phyloP scores from a whole-genome alignment of 2,329 filamentous ascomycete genomes.

The Hymenoscyphus repandus region DNA sequence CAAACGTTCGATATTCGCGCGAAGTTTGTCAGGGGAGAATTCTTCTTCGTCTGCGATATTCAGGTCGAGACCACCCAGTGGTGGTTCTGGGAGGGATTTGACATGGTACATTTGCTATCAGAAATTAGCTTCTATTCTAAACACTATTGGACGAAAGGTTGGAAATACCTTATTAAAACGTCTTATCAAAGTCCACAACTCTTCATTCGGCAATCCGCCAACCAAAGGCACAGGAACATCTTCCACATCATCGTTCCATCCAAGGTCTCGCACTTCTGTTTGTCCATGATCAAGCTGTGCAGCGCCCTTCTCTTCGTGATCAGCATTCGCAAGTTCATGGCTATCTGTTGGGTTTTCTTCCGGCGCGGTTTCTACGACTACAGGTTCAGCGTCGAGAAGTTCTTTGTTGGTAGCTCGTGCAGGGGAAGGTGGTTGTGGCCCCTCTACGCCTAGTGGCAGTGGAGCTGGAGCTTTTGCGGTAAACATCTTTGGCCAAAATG shows the following conservation, averaged over 20 bases:
- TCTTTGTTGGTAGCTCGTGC: background rate
- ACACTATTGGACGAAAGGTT: background rate
- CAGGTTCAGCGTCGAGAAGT: constrained; percentile 12
- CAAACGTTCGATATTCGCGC: constrained; percentile 15
- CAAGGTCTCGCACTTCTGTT: constrained; percentile 49
- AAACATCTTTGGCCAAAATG: background rate
- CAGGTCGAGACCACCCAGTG: constrained; percentile 16
- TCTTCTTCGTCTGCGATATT: constrained; percentile 17
- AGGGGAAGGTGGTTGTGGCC: background rate
- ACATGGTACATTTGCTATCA: constrained; percentile 24
- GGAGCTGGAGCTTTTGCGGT: background rate
- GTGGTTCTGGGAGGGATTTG: constrained; percentile 14
- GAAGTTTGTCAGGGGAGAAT: constrained; percentile 17
- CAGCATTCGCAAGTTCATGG: constrained; percentile 37
- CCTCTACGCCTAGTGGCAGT: background rate
- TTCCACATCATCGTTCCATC: constrained; percentile 49
- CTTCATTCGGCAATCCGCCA: constrained; percentile 56
- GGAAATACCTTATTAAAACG: constrained; percentile 21
- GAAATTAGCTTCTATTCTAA: background rate
- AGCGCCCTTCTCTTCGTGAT: constrained; percentile 36
- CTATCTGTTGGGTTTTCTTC: constrained; percentile 34
- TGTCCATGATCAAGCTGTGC: constrained; percentile 36
- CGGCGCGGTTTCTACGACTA: constrained; percentile 20
- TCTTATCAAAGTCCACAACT: constrained; percentile 47
- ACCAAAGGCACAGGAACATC: constrained; percentile 52